Base-by-base conservation (phyloP, 371 early-diverging fungal species). In the Enterospora canceri region DNA sequence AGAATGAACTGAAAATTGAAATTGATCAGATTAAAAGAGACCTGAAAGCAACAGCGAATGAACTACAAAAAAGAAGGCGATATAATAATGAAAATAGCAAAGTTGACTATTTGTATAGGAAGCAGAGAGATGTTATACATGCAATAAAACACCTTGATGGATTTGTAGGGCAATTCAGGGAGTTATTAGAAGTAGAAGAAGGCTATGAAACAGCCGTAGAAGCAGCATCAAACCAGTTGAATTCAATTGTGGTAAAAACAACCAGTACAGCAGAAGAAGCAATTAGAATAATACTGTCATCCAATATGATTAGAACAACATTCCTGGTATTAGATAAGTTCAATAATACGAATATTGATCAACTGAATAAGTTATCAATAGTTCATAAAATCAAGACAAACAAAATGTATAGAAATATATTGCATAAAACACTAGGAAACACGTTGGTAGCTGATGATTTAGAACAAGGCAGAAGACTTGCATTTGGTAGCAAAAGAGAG, bases 131-230 rank as follows among this genome's bases (percentile, higher is more conserved):
- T 58, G 50, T 82, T 32, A 28, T 57, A 2, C 47, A 58, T 2
- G 57, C 56, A 12, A 21, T 76, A 4, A 50, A 40, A 26, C n/a
- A 63, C 34, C 63, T 82, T 8, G 35, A 66, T 28, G 78, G 77
- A 23, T 73, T 76, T 32, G 60, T 77, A 82, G 96, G 94, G 31
- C 86, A 93, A 29, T 80, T 98, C n/a, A 93, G 92, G 23, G 89
- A 90, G 61, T 82, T 98, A 15, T 97, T 97, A 55, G 85, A 87
- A 0, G 91, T 97, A 69, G 91, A 90, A 64, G 86, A 86, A 62
- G 86, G 85, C 72, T 98, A 91, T 77, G 94, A 94, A 72, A 86
- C 91, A 1, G 97, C 99, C 0, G 85, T 96, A 18, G 89, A 91
- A 1, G 92, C 93, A 29, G 89, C 92, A 0, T 91, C 91, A 58